Evolutionary conservation across 2,329 filamentous ascomycete genomes (phyloP).

Genomic region (Aschersonia sp.): DNA sequence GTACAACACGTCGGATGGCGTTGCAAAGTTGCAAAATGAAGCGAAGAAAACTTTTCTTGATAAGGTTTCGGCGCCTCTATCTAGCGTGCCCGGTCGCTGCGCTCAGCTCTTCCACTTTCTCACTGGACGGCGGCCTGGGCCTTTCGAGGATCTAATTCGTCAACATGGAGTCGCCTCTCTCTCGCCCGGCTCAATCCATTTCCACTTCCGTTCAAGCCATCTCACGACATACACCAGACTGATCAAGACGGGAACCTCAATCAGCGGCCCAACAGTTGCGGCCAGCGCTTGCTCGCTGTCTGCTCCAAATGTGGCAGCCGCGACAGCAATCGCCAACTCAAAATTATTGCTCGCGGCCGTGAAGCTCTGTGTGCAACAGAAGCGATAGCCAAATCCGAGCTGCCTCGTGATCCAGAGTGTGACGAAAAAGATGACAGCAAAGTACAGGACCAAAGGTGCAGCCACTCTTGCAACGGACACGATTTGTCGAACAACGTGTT

Average conservation of each 20-base stretch:
- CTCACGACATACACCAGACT: constrained; percentile 55
- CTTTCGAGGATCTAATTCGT: no score
- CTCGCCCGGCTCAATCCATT: neutral
- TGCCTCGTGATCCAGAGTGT: constrained; percentile 48
- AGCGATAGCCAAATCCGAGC: constrained; percentile 60
- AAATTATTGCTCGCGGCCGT: constrained; percentile 90
- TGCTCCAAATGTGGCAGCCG: constrained; percentile 65
- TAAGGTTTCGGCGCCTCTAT: no score
- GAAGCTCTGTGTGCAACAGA: constrained; percentile 67
- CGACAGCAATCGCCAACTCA: constrained; percentile 79
- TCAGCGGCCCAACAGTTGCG: constrained; percentile 68
- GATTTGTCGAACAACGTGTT: constrained; percentile 66
- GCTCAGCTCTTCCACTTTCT: no score
- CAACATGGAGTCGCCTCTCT: no score
- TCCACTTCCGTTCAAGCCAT: constrained; percentile 3
- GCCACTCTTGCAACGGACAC: constrained; percentile 70
- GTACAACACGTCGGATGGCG: no score
- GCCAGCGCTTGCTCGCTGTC: constrained; percentile 70
- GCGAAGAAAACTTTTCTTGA: no score
- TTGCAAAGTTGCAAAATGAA: no score
- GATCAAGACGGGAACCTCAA: constrained; percentile 74
- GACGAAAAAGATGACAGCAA: constrained; percentile 55
- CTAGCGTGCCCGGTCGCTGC: no score
- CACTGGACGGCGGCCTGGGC: no score
- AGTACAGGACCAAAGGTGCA: constrained; percentile 72